Evolutionary conservation across 176 grass and related monocot species (phyloP), one percentile per base, ranked within the genome.

Genomic region (Hordeum marinum): DNA sequence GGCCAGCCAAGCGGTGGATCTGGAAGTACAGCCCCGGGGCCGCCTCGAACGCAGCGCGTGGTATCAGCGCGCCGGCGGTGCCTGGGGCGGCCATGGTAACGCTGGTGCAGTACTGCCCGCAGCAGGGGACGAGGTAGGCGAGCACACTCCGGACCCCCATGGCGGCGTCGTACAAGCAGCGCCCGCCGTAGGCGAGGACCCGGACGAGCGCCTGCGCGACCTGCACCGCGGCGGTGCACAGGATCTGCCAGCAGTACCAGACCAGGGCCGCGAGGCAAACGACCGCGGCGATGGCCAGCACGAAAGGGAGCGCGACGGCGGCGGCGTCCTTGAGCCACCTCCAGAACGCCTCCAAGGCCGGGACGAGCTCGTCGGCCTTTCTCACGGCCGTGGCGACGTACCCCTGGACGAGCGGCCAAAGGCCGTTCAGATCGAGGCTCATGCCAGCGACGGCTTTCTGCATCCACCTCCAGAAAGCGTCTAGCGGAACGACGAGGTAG

Each of bases 81-180:
- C 57, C 87, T 0, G 82, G 77, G 6, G 83, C 87, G 1, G 11
- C 69, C 87, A 85, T 89, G 77, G 77, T 89, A 42, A 74, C 34
- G n/a, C 0, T 11, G 58, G 8, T 68, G 79, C 24, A 82, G 45
- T 45, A 82, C 29, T 2, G 79, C 39, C 10, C 40, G 64, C 31
- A 67, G 64, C 9, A 67, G 4, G 77, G 77, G 57, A 26, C 37
- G 60, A 80, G 15, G 59, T 18, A 2, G 5, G 14, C 40, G 39
- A 80, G 77, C 37, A 6, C 23, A 36, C 3, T 9, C 14, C 35
- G 36, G 78, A 66, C 6, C 40, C 15, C 9, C 78, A 67, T 23
- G 78, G 27, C 27, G 43, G n/a, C 32, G 79, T 2, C 11, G 18
- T 18, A 10, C 20, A 81, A 24, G 45, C 9, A 69, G 0, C 15